phyloP scores from a whole-genome alignment of 768 basidiomycete genomes.

The Suillus occidentalis region DNA sequence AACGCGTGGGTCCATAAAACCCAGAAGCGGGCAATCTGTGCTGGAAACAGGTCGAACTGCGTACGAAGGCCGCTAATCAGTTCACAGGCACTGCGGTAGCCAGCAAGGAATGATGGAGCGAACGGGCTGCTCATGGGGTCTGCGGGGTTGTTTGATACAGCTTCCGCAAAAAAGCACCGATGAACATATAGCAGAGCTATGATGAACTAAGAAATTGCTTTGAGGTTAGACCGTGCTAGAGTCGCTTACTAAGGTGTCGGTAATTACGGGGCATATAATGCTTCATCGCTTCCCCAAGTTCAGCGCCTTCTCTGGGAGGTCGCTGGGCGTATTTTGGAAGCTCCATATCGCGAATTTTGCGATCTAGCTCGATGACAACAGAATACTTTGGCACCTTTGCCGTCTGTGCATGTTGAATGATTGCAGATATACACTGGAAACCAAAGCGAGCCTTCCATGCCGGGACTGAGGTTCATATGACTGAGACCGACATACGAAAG shows the following conservation, averaged over 20 bases:
- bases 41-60: conserved; percentile 52
- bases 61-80: conserved; percentile 48
- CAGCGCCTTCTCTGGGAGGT: conserved; percentile 45
- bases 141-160: conserved; percentile 58
- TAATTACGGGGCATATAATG: conserved; percentile 78
- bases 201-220: not conserved
- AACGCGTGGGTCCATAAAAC: conserved; percentile 74
- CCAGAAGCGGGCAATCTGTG: conserved; percentile 66
- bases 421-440: conserved; percentile 62
- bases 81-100: conserved; percentile 65
- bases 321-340: conserved; percentile 62
- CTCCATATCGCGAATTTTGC: conserved; percentile 66
- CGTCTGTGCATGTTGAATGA: conserved; percentile 66
- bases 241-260: conserved; percentile 59
- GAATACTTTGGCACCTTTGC: conserved; percentile 64
- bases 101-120: conserved; percentile 66
- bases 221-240: not conserved
- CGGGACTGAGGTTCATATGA: conserved; percentile 43
- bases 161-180: conserved; percentile 76
- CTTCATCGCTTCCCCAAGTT: conserved; percentile 64
- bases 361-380: conserved; percentile 61
- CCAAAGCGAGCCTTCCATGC: conserved; percentile 73
- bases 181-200: conserved; percentile 72
- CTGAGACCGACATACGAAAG: not conserved
- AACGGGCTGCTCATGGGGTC: conserved; percentile 72